A percentile compares a stretch with the other conserved stretches of the same genome.
These are phyloP conservation scores for Fusarium sp. DNA, from an alignment of 2,329 filamentous ascomycete genomes.

Conservation along the genomic window DNA sequence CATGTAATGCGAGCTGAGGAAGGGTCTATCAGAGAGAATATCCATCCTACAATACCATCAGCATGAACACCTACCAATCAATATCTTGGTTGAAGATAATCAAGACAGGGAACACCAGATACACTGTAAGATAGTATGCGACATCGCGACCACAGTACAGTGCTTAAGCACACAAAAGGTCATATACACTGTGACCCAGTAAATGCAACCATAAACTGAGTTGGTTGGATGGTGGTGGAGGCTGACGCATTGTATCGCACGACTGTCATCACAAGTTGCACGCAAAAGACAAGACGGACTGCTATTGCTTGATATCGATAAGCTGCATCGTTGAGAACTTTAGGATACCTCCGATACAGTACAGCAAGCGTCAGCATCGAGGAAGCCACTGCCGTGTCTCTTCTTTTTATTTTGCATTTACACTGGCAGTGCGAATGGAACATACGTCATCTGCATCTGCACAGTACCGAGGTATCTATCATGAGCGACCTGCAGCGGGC, in stretches of 20 bases:
- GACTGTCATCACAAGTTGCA: slow-evolving; percentile 31
- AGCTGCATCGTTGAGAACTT: slow-evolving; percentile 3
- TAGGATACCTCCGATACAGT: not conserved
- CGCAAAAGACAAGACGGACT: slow-evolving; percentile 15
- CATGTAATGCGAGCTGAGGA: not conserved
- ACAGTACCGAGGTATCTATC: slow-evolving; percentile 31
- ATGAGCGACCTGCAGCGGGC: slow-evolving; percentile 87
- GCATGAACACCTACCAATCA: not conserved
- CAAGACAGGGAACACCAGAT: not conserved
- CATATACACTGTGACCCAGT: slow-evolving; percentile 33
- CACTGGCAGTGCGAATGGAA: slow-evolving; percentile 29
- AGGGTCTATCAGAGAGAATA: not conserved
- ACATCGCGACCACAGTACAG: not conserved
- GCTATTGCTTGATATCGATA: slow-evolving; percentile 16
- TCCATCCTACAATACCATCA: not conserved
- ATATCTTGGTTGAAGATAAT: not conserved
- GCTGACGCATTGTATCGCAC: slow-evolving; percentile 27
- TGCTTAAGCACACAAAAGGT: not conserved
- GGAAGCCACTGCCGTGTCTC: not conserved
- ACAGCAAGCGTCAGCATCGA: slow-evolving; percentile 17
- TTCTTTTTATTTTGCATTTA: slow-evolving; percentile 2
- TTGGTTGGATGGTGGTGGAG: slow-evolving; percentile 22
- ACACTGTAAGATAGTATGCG: slow-evolving; percentile 12
- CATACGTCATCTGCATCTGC: slow-evolving; percentile 27
- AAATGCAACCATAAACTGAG: slow-evolving; percentile 13